Conservation (phyloP, 306 rosid genomes). For the Cajanus cajan region DNA sequence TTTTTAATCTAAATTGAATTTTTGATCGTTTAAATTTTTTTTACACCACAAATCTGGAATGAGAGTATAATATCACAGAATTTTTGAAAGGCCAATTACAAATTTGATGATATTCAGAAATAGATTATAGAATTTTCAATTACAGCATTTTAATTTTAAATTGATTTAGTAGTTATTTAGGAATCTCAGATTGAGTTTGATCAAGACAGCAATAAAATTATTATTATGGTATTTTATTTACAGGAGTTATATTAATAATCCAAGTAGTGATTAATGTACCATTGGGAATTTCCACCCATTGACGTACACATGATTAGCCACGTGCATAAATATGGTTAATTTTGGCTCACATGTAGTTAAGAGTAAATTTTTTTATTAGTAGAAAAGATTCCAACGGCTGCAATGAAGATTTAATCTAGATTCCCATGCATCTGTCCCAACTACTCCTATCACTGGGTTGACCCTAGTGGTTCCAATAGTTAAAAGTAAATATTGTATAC, state of each 20-base stretch:
- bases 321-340: not conserved
- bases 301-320: not conserved
- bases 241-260: not conserved
- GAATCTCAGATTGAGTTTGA: not conserved
- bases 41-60: too few species aligned
- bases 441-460: too few species aligned
- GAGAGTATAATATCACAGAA: not conserved
- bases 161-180: not conserved
- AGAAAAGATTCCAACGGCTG: too few species aligned
- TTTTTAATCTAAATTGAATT: too few species aligned
- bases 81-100: not conserved
- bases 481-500: not conserved
- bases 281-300: not conserved
- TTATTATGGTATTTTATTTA: not conserved
- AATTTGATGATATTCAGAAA: conserved; percentile 16
- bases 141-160: not conserved
- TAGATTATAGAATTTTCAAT: not conserved
- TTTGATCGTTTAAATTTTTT: too few species aligned
- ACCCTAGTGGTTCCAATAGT: not conserved
- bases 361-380: not conserved
- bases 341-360: not conserved
- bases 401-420: too few species aligned
- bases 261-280: not conserved
- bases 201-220: not conserved
- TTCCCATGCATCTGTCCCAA: too few species aligned